Evolutionary conservation across 179 eudicot species (phyloP).

Genomic region (Patellifolia procumbens): DNA sequence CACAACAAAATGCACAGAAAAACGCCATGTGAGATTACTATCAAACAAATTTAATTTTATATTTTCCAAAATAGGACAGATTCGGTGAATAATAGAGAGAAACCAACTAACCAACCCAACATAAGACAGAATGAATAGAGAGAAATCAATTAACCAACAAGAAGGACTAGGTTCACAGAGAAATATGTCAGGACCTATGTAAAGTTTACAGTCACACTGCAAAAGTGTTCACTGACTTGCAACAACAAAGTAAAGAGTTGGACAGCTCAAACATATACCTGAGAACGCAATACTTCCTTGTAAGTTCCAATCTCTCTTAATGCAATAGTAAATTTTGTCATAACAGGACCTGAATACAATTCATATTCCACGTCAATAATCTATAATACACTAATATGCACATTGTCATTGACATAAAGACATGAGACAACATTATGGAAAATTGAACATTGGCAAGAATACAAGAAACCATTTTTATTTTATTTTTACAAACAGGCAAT

Average conservation of each 20-base stretch:
- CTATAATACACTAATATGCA: neutral
- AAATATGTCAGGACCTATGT: neutral
- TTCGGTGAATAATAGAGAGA: too few relatives aligned
- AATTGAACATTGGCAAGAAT: neutral
- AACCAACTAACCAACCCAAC: too few relatives aligned
- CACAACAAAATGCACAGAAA: too few relatives aligned
- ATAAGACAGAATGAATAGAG: too few relatives aligned
- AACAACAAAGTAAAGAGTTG: neutral
- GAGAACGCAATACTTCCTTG: constrained; percentile 98
- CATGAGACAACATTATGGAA: constrained; percentile 1
- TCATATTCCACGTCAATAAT: constrained; percentile 18
- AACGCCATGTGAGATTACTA: too few relatives aligned
- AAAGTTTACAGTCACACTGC: neutral
- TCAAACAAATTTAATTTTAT: too few relatives aligned
- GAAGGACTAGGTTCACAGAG: constrained; percentile 3
- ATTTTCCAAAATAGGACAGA: too few relatives aligned
- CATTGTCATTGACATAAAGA: neutral
- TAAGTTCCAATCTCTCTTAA: constrained; percentile 98
- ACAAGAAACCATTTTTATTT: neutral
- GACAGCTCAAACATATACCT: constrained; percentile 46
- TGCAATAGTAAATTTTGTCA: constrained; percentile 98
- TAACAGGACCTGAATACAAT: constrained; percentile 76
- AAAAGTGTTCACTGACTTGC: too few relatives aligned
- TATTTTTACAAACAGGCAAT: neutral
- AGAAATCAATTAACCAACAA: neutral